Evolutionary conservation across 2,329 filamentous ascomycete species (phyloP).

Genomic region (Amylocarpus encephaloides): DNA sequence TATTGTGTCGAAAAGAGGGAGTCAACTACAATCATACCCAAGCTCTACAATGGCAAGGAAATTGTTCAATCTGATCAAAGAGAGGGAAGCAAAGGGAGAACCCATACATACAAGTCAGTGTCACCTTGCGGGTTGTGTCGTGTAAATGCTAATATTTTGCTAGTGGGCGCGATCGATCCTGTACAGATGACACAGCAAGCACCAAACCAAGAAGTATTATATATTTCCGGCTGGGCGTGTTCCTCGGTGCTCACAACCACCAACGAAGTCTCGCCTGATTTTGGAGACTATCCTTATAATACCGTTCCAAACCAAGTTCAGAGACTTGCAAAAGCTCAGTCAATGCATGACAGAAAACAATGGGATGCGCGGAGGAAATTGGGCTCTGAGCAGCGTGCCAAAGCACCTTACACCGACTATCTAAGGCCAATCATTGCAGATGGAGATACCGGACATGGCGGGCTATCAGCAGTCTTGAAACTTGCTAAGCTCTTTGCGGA

Average conservation of each 20-base stretch:
- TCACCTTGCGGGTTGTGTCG: background rate
- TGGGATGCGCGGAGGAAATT: conserved; percentile 81
- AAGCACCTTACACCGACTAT: conserved; percentile 83
- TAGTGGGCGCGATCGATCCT: conserved; percentile 97
- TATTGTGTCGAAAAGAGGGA: conserved; percentile 87
- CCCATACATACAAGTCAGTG: conserved; percentile 85
- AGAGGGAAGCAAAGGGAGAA: conserved; percentile 69
- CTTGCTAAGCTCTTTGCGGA: conserved; percentile 96
- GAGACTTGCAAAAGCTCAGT: conserved; percentile 90
- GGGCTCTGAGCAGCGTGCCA: conserved; percentile 62
- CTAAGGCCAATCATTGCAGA: conserved; percentile 92
- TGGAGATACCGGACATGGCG: conserved; percentile 92
- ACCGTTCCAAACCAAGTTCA: conserved; percentile 98
- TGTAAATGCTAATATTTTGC: conserved; percentile 12
- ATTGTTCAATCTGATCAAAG: conserved; percentile 80
- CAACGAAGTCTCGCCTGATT: conserved; percentile 95
- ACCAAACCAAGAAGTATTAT: conserved; percentile 89
- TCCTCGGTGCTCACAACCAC: conserved; percentile 88
- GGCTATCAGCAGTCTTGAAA: conserved; percentile 87
- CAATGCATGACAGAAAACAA: conserved; percentile 92
- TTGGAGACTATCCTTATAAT: conserved; percentile 98
- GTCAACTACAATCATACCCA: conserved; percentile 79
- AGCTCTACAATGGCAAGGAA: conserved; percentile 94
- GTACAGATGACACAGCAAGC: conserved; percentile 99
- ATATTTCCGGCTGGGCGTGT: conserved; percentile 96